phyloP scores from a whole-genome alignment of 257 asterid genomes.

The Cynanchum wilfordii region DNA sequence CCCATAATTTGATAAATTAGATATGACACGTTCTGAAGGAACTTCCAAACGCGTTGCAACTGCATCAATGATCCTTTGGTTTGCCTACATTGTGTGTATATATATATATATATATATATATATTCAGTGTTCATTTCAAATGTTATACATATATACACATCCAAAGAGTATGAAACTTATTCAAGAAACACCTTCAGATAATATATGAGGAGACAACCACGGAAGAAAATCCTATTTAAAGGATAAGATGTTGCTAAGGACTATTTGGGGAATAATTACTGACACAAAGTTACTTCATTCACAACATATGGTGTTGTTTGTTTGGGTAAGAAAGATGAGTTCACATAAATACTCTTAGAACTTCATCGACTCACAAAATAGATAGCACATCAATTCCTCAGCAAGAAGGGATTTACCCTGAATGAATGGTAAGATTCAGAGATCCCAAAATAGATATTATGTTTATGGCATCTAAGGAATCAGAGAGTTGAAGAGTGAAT shows the following conservation, averaged over 20 bases:
- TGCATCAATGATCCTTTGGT: slow-evolving; percentile 85
- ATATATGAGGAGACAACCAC: not conserved
- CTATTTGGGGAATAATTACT: not conserved
- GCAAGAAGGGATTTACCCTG: not conserved
- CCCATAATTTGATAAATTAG: slow-evolving; percentile 83
- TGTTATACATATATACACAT: not conserved
- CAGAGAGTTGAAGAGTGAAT: not conserved
- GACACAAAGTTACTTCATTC: not conserved
- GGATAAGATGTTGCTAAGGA: not conserved
- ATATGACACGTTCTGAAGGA: slow-evolving; percentile 75
- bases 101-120: not conserved
- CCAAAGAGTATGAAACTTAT: not conserved
- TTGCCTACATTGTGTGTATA: slow-evolving; percentile 48
- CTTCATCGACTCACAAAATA: not conserved
- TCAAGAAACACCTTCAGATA: not conserved
- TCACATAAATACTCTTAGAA: not conserved
- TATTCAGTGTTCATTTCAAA: not conserved
- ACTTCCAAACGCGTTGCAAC: slow-evolving; percentile 71
- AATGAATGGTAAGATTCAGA: not conserved
- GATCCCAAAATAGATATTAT: not conserved
- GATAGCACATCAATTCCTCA: not conserved
- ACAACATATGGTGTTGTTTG: not conserved
- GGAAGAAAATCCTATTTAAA: not conserved
- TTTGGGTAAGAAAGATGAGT: not conserved
- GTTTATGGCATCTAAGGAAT: not conserved